Conservation (phyloP, 352 stramenopile genomes). For the Phytophthora pinifolia region DNA sequence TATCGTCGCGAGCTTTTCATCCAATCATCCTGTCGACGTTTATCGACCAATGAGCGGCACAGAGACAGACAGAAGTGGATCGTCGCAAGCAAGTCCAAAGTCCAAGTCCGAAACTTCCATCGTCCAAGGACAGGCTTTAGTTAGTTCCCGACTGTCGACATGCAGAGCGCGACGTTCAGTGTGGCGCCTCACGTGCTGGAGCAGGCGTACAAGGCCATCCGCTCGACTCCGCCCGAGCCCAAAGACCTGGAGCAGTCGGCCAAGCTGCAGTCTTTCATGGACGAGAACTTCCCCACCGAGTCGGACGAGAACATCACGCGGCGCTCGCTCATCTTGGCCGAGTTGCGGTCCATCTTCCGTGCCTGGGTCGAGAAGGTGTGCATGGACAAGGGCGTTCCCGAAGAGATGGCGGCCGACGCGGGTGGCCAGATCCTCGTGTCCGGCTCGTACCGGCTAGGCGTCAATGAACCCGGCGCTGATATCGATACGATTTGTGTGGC, state of each 20-base stretch:
- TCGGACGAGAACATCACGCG: constrained; percentile 80
- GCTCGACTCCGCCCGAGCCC: constrained; percentile 77
- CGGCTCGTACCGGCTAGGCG: constrained; percentile 94
- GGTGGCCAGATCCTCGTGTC: constrained; percentile 90
- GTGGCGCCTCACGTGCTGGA: constrained; percentile 79
- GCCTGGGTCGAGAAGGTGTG: constrained; percentile 87
- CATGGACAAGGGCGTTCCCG: constrained; percentile 77
- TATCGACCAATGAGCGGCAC: constrained; percentile 25
- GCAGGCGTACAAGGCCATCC: constrained; percentile 90
- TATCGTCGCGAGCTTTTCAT: constrained; percentile 6
- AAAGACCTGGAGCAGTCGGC: constrained; percentile 83
- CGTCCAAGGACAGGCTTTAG: not conserved
- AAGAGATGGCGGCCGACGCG: constrained; percentile 83
- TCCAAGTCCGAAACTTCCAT: constrained; percentile 1
- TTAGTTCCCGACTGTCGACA: constrained; percentile 2
- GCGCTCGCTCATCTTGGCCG: constrained; percentile 81
- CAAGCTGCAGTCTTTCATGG: constrained; percentile 85
- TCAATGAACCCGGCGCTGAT: constrained; percentile 97
- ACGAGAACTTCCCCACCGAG: constrained; percentile 77
- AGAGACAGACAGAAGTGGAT: constrained; percentile 29
- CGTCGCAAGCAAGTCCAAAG: constrained; percentile 8
- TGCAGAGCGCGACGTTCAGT: constrained; percentile 69
- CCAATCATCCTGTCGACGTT: constrained; percentile 10
- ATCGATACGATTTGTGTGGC: constrained; percentile 98
- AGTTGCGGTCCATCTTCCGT: constrained; percentile 83